phyloP scores from a whole-genome alignment of 2,329 filamentous ascomycete genomes.

The Alternaria sp. region DNA sequence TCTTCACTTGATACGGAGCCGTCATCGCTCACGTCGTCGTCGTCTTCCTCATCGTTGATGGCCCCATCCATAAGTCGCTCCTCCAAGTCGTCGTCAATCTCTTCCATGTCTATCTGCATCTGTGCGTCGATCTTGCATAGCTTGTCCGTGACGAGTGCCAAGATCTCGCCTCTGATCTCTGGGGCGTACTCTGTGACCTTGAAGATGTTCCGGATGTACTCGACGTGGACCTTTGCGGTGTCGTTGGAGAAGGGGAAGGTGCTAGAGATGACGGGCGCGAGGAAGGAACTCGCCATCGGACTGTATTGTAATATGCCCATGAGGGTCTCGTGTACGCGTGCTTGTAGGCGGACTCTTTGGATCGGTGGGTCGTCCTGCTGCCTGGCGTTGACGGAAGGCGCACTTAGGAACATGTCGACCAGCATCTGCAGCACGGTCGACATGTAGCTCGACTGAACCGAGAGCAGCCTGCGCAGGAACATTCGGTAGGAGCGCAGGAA shows the following conservation, averaged over 20 bases:
- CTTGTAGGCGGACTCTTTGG: conserved; percentile 68
- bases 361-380: conserved; percentile 65
- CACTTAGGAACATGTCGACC: conserved; percentile 74
- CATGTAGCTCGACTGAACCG: conserved; percentile 81
- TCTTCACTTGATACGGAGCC: conserved; percentile 75
- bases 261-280: conserved; percentile 69
- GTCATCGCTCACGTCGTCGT: conserved; percentile 67
- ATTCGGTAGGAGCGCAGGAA: conserved; percentile 64
- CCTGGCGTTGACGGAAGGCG: conserved; percentile 62
- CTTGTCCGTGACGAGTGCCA: conserved; percentile 82
- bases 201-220: conserved; percentile 87
- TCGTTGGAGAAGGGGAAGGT: conserved; percentile 82
- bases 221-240: conserved; percentile 77
- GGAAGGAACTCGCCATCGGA: conserved; percentile 74
- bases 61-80: conserved; percentile 71
- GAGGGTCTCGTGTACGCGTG: conserved; percentile 77
- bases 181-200: conserved; percentile 78
- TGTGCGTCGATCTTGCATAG: conserved; percentile 95
- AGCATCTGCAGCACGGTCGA: conserved; percentile 78
- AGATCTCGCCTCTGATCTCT: conserved; percentile 77
- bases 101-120: conserved; percentile 91
- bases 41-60: conserved; percentile 52
- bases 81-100: conserved; percentile 86
- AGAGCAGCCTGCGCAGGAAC: conserved; percentile 71
- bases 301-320: conserved; percentile 80